Percentiles rank a stretch among this genome's conserved stretches.
These are phyloP conservation scores for Salvia splendens DNA, from an alignment of 257 asterid species.

Conservation along the genomic window DNA sequence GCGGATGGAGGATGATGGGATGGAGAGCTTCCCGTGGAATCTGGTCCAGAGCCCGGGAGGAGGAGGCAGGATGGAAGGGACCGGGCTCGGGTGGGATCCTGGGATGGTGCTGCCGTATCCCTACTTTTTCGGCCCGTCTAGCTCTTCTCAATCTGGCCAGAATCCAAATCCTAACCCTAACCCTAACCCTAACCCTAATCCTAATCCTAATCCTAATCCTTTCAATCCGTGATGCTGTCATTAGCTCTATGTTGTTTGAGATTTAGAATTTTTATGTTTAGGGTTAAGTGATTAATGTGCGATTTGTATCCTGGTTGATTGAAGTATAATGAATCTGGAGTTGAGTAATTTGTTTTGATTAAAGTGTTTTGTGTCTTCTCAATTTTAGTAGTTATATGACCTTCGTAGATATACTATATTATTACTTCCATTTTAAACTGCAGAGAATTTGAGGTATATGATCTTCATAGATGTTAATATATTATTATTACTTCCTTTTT, in stretches of 20 bases:
- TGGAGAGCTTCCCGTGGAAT: constrained; percentile 40
- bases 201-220: too few species aligned
- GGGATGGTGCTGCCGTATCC: constrained; percentile 37
- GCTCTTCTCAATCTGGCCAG: constrained; percentile 8
- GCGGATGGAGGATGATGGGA: not conserved
- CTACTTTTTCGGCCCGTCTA: constrained; percentile 8
- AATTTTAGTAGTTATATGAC: not conserved
- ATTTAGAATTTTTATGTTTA: not conserved
- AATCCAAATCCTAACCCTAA: too few species aligned
- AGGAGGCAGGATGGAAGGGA: not conserved
- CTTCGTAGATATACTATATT: too few species aligned
- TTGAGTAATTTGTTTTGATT: not conserved
- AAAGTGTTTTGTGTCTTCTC: not conserved
- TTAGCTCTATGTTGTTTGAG: not conserved
- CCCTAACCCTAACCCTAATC: too few species aligned
- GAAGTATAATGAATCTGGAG: not conserved
- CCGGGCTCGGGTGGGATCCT: constrained; percentile 30
- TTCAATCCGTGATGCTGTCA: too few species aligned
- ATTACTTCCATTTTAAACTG: too few species aligned
- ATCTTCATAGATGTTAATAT: too few species aligned
- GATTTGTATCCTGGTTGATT: not conserved
- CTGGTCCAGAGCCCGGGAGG: constrained; percentile 34
- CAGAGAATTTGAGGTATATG: too few species aligned
- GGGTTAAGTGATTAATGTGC: not conserved
- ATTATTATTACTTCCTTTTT: too few species aligned